Evolutionary conservation across 768 basidiomycete genomes (phyloP).

Genomic region (Hemileccinum rubropunctum): DNA sequence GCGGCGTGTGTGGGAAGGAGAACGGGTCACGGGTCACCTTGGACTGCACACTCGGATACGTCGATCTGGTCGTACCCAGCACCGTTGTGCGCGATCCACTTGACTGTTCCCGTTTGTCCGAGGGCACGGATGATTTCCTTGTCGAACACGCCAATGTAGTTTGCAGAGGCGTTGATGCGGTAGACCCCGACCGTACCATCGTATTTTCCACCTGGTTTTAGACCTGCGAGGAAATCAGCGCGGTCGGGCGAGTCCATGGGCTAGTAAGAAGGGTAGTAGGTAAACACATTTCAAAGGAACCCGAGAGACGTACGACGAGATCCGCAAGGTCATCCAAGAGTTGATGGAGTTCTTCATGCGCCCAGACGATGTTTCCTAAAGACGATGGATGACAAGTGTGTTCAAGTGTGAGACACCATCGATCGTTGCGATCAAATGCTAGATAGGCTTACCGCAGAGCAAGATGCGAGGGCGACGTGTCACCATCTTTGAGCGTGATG

Average conservation of each 20-base stretch:
- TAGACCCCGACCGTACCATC: constrained; percentile 72
- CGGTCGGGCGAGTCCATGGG: constrained; percentile 58
- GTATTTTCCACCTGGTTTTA: constrained; percentile 71
- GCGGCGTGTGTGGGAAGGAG: not conserved
- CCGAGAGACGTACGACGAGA: constrained; percentile 58
- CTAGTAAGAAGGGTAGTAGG: constrained; percentile 30
- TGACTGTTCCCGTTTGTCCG: constrained; percentile 50
- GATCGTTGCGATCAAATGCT: too few species aligned
- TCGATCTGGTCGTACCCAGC: constrained; percentile 92
- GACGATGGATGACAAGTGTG: not conserved
- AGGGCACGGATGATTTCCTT: constrained; percentile 70
- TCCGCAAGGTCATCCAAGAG: constrained; percentile 70
- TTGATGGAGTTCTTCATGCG: constrained; percentile 65
- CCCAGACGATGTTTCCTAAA: constrained; percentile 75
- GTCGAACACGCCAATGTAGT: constrained; percentile 74
- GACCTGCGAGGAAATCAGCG: constrained; percentile 63
- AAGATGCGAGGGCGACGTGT: constrained; percentile 25
- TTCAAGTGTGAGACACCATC: too few species aligned
- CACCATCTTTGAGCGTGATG: constrained; percentile 12
- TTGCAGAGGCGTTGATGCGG: constrained; percentile 66
- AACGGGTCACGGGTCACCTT: constrained; percentile 42
- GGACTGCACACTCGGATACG: constrained; percentile 65
- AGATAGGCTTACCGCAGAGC: constrained; percentile 31
- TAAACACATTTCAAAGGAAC: too few species aligned
- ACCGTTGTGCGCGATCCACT: constrained; percentile 91